Base-by-base conservation (phyloP, 768 basidiomycete genomes). In the Hygrophorus pudorinus region DNA sequence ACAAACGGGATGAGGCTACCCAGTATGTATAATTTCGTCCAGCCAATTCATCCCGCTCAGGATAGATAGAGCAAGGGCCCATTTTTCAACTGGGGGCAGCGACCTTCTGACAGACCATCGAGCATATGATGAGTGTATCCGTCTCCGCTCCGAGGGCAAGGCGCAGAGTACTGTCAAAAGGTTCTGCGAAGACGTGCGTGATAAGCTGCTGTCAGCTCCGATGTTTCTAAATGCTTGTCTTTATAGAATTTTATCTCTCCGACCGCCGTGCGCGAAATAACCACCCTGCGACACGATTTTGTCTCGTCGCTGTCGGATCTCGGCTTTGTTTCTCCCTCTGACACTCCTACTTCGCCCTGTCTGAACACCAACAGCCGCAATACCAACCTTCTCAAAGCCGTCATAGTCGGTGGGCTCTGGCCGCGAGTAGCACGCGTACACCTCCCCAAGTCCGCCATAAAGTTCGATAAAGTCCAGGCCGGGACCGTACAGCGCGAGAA, bases 401-500 rank as follows among this genome's bases (percentile, higher is more conserved):
- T 92, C 48, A 71, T 96, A 28, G 75, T 90, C 10, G 90, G 88
- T 6, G 91, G 89, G 1, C 71, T 94, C 16, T 92, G 87, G 76
- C 90, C 89, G 2, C 78, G 82, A 21, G 75, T 92, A 39, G 87
- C 81, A 0, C 76, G 78, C 41, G 78, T 93, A 17, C 72, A 77
- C 48, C 70, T 92, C 16, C 91, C 88, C 1, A 65, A 68, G 45
- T 76, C 77, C 12, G 79, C 76, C 7, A 76, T 84, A 56, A 85
- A 85, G 58, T 97, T 88, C 56, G 87, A 93, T 64, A 78, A 82
- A 54, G 75, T 91, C 1, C 82, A 86, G 49, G 78, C 78, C 5
- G 93, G 93, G 1, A 77, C 89, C 0, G 70, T 94, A 8, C 84
- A 83, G 53, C 80, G 88, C 33, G 89, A 91, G 48, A 86, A 89